These are phyloP conservation scores for Russula dissimulans DNA, from an alignment of 768 basidiomycete genomes.

Conservation along the genomic window DNA sequence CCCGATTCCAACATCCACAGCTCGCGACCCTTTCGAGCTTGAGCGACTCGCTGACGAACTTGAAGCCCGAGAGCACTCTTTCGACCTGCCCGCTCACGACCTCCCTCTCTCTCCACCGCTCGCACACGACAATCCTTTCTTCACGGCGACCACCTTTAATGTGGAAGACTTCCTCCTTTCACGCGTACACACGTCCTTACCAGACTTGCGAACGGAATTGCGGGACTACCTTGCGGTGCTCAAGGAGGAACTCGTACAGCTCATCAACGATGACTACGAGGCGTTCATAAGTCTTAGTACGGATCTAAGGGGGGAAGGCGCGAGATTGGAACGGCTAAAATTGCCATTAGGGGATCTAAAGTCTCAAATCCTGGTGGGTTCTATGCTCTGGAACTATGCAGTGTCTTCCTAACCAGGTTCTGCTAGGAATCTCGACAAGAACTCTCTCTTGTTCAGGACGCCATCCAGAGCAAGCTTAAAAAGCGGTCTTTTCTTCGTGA, in stretches of 20 bases:
- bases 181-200: conserved; percentile 73
- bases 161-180: conserved; percentile 85
- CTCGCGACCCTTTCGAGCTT: conserved; percentile 53
- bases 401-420: not conserved
- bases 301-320: conserved; percentile 79
- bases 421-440: conserved; percentile 51
- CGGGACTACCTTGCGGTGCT: conserved; percentile 74
- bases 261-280: conserved; percentile 98
- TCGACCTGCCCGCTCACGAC: conserved; percentile 29
- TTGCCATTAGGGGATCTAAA: conserved; percentile 57
- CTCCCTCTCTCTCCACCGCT: conserved; percentile 63
- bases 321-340: conserved; percentile 57
- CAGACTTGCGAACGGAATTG: conserved; percentile 81
- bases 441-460: conserved; percentile 57
- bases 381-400: not conserved
- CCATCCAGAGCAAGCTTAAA: conserved; percentile 69
- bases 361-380: conserved; percentile 57
- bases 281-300: conserved; percentile 96
- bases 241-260: conserved; percentile 88
- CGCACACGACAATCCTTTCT: conserved; percentile 68
- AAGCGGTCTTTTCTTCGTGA: conserved; percentile 71
- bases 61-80: conserved; percentile 39
- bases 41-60: conserved; percentile 69
- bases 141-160: conserved; percentile 61
- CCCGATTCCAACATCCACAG: conserved; percentile 1